Evolutionary conservation across 108 stramenopile species (phyloP).

Genomic region (Nitzschia inconspicua): DNA sequence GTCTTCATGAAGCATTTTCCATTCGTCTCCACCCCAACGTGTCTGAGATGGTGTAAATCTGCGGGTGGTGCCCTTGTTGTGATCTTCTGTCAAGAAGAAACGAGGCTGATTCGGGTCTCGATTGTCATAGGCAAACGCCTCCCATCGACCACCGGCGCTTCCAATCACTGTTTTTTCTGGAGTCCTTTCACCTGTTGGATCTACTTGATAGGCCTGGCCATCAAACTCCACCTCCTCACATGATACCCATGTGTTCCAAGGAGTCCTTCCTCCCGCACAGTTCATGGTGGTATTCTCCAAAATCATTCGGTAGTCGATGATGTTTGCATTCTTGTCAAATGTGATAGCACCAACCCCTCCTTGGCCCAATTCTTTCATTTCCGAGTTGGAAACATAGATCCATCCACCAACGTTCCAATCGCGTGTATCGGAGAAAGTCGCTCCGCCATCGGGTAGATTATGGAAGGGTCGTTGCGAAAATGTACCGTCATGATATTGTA

Average conservation of each 20-base stretch:
- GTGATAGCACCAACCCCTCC: constrained; percentile 53
- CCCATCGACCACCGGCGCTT: constrained; percentile 40
- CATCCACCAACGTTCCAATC: constrained; percentile 35
- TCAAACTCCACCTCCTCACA: constrained; percentile 54
- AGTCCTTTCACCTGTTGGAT: constrained; percentile 47
- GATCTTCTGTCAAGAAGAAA: constrained; percentile 54
- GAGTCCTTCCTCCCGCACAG: constrained; percentile 46
- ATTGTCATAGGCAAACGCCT: constrained; percentile 51
- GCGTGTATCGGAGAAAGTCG: constrained; percentile 29
- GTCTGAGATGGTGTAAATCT: constrained; percentile 32
- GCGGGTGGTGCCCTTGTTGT: constrained; percentile 32
- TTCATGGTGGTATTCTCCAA: constrained; percentile 38
- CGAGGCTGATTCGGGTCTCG: constrained; percentile 28
- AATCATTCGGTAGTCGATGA: constrained; percentile 36
- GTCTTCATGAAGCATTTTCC: constrained; percentile 40
- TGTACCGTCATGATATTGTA: constrained; percentile 19
- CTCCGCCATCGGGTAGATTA: constrained; percentile 43
- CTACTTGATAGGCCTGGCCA: constrained; percentile 56
- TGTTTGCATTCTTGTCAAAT: constrained; percentile 36
- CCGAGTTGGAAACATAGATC: constrained; percentile 62
- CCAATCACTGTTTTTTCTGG: constrained; percentile 38
- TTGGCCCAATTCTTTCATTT: constrained; percentile 19
- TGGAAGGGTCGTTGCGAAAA: constrained; percentile 31
- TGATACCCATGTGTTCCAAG: constrained; percentile 50
- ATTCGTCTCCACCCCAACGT: constrained; percentile 14